Base-by-base conservation (phyloP, 331 rosid species). In the Arachis monticola region DNA sequence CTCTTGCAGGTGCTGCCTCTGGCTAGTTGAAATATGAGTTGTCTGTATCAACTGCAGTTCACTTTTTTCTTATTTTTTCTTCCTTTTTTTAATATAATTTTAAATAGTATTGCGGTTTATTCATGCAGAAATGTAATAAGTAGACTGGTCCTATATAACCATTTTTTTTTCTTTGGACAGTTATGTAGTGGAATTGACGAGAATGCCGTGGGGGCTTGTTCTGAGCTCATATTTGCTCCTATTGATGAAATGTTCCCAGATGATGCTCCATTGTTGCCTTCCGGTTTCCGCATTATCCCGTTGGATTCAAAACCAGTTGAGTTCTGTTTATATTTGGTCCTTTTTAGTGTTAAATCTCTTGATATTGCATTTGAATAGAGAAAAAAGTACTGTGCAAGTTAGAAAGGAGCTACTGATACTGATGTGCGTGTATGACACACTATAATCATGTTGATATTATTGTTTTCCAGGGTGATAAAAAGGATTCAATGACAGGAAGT, bases 211-310 rank as follows among this genome's bases (percentile, higher is more conserved):
- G 97, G 97, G 13, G 96, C 93, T 60, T 91, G 92, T 80, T 87
- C 93, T 7, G 97, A 93, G 80, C 97, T 93, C 64, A 79, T 91
- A 67, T 93, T 93, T 78, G 97, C 97, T 76, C 89, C 98, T 5
- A 93, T 93, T 44, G 97, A 93, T 74, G 97, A 89, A 55, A 89
- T 89, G 96, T 93, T 93, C 69, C 97, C 96, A 0, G 96, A 93
- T 38, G 93, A 91, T 86, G 96, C 97, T 56, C 91, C 90, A 2
- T 75, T 93, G 81, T 84, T 93, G 67, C 97, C 98, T 50, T 91
- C 92, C 5, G 93, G 94, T 63, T 93, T 89, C 80, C 87, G 91
- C 48, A 83, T 87, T 81, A 88, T 91, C 55, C 92, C 93, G 0
- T 76, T 91, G 82, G 90, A 91, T 82, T 78, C 92, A 30, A 85